phyloP scores from a whole-genome alignment of 768 basidiomycete species.

The Xanthoconium purpureum region DNA sequence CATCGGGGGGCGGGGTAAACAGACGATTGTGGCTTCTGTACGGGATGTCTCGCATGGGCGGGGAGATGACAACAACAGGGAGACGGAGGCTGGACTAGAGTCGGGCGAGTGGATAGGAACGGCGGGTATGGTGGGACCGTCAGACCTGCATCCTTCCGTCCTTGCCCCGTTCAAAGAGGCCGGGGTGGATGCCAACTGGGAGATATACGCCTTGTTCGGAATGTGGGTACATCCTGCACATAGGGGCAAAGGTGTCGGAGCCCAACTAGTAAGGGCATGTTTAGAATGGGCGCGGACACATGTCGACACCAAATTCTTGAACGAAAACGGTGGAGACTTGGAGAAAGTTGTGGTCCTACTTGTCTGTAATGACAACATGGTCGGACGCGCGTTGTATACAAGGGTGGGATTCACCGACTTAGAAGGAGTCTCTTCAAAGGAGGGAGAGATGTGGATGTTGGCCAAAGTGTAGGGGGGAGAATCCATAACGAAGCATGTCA shows the following conservation, averaged over 20 bases:
- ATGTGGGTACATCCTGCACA: conserved; percentile 32
- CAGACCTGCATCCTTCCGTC: conserved; percentile 1
- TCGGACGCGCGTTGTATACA: conserved; percentile 18
- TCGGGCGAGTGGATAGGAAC: conserved; percentile 21
- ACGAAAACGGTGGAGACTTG: neutral
- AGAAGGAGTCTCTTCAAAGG: neutral
- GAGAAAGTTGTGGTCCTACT: conserved; percentile 21
- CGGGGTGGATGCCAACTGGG: conserved; percentile 13
- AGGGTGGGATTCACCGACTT: conserved; percentile 20
- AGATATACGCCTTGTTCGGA: conserved; percentile 20
- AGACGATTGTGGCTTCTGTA: conserved; percentile 16
- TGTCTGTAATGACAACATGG: conserved; percentile 13
- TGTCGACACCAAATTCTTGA: conserved; percentile 9
- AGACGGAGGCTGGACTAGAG: neutral
- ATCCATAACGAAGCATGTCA: too few species aligned
- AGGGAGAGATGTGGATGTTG: conserved; percentile 24
- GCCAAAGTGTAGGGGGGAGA: conserved; percentile 32
- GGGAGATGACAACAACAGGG: neutral
- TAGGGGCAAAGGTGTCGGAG: conserved; percentile 21
- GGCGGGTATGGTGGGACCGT: conserved; percentile 14
- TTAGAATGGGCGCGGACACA: conserved; percentile 26
- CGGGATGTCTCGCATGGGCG: neutral
- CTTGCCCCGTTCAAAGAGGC: conserved; percentile 14
- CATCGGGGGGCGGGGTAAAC: conserved; percentile 11
- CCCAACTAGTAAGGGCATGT: conserved; percentile 13